Percentiles rank a stretch among this genome's conserved stretches.
phyloP scores from a whole-genome alignment of 2,329 filamentous ascomycete genomes.

The Fusarium sororula region DNA sequence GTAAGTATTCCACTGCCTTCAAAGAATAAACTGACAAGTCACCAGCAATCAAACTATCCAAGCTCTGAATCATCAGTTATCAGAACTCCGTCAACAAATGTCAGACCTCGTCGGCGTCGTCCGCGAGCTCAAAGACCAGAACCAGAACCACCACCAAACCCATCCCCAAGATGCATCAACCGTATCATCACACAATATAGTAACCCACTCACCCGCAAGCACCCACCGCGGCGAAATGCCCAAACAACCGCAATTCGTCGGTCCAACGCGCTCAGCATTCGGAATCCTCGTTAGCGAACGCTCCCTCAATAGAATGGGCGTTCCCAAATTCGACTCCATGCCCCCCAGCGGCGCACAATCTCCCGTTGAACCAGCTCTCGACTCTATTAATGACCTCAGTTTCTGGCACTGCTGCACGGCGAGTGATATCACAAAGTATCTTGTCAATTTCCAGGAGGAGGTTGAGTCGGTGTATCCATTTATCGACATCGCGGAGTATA shows the following conservation, averaged over 20 bases:
- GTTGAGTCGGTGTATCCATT: constrained; percentile 51
- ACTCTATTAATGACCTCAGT: constrained; percentile 9
- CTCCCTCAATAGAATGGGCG: constrained; percentile 49
- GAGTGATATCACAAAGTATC: constrained; percentile 44
- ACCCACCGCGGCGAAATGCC: constrained; percentile 36
- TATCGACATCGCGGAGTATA: constrained; percentile 43
- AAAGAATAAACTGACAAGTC: not conserved
- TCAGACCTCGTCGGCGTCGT: constrained; percentile 40
- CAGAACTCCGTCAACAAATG: constrained; percentile 45
- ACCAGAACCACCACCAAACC: not conserved
- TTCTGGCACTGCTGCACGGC: constrained; percentile 40
- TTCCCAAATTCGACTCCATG: constrained; percentile 43
- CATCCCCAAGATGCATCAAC: constrained; percentile 1
- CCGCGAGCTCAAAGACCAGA: constrained; percentile 40
- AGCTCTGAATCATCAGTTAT: constrained; percentile 42
- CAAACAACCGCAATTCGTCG: constrained; percentile 49
- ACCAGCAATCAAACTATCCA: constrained; percentile 16
- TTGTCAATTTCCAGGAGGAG: constrained; percentile 52
- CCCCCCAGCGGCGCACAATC: constrained; percentile 39
- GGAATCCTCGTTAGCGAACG: constrained; percentile 49
- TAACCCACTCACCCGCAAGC: constrained; percentile 29
- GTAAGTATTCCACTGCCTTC: not conserved
- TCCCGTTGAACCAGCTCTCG: constrained; percentile 16
- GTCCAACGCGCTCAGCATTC: constrained; percentile 48
- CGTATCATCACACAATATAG: constrained; percentile 14